Percentiles rank a stretch among this genome's conserved stretches.
phyloP scores from a whole-genome alignment of 306 rosid genomes.

The Citrullus colocynthis region DNA sequence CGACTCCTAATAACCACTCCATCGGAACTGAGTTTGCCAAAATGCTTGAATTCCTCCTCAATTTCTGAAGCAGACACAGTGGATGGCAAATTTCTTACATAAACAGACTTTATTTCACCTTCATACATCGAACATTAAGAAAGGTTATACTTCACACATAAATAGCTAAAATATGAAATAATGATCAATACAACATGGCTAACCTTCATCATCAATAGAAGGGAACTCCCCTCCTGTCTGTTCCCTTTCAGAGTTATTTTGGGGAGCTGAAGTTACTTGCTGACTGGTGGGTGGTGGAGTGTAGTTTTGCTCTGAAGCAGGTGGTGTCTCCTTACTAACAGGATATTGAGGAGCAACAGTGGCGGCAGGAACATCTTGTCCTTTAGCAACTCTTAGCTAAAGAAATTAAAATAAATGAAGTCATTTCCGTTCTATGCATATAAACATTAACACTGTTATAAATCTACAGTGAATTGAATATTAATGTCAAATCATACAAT shows the following conservation, averaged over 20 bases:
- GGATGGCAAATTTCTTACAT: constrained; percentile 76
- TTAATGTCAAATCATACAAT: constrained; percentile 45
- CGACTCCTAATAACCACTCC: constrained; percentile 90
- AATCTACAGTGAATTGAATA: not conserved
- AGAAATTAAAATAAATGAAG: constrained; percentile 11
- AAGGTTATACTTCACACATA: not conserved
- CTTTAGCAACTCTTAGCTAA: constrained; percentile 77
- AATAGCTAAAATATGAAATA: not conserved
- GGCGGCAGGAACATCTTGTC: constrained; percentile 28
- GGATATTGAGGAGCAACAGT: constrained; percentile 22
- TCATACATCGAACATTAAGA: not conserved
- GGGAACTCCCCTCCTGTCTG: constrained; percentile 29
- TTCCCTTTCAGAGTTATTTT: constrained; percentile 18
- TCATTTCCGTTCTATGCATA: constrained; percentile 19
- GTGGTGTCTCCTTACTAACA: constrained; percentile 19
- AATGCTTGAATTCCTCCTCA: constrained; percentile 69
- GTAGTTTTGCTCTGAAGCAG: constrained; percentile 29
- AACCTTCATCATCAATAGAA: constrained; percentile 35
- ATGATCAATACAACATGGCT: not conserved
- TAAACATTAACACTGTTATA: not conserved
- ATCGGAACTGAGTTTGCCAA: constrained; percentile 70
- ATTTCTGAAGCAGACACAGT: constrained; percentile 67
- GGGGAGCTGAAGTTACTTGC: constrained; percentile 13
- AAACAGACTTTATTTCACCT: constrained; percentile 88
- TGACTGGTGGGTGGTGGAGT: constrained; percentile 17